Evolutionary conservation across 805 yeast genomes (phyloP).

Genomic region (Pichia deserticola): DNA sequence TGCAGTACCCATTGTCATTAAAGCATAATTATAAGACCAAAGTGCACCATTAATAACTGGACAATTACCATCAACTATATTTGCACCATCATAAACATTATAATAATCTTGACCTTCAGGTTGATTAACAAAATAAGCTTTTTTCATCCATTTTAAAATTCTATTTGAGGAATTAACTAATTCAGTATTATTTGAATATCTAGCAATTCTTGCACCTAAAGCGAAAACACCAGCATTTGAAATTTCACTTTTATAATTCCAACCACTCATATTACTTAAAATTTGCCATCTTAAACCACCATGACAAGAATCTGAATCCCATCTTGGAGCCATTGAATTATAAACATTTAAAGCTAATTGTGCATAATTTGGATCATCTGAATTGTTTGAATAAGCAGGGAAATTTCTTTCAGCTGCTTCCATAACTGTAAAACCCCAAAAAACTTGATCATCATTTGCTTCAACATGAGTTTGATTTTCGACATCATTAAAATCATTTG

Average conservation of each 20-base stretch:
- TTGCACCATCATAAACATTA: conserved; percentile 63
- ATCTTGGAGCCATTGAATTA: conserved; percentile 81
- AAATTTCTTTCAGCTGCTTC: conserved; percentile 83
- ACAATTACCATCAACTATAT: conserved; percentile 41
- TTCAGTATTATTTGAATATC: conserved; percentile 67
- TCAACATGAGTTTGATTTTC: conserved; percentile 86
- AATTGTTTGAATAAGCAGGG: conserved; percentile 46
- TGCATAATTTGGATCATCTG: conserved; percentile 66
- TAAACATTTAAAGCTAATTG: conserved; percentile 81
- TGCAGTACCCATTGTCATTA: conserved; percentile 61
- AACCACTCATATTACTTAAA: conserved; percentile 88
- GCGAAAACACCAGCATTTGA: conserved; percentile 85
- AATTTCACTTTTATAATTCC: conserved; percentile 84
- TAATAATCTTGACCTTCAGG: conserved; percentile 26
- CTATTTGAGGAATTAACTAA: conserved; percentile 68
- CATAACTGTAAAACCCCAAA: conserved; percentile 94
- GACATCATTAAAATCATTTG: conserved; percentile 76
- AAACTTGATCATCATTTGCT: conserved; percentile 97
- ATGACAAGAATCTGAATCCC: conserved; percentile 79
- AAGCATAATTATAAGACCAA: conserved; percentile 69
- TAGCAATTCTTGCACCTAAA: conserved; percentile 76
- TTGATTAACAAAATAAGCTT: conserved; percentile 38
- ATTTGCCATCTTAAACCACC: conserved; percentile 98
- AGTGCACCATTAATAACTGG: conserved; percentile 38
- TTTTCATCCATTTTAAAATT: conserved; percentile 75